Conservation (phyloP, 306 rosid species). For the Argentina anserina region DNA sequence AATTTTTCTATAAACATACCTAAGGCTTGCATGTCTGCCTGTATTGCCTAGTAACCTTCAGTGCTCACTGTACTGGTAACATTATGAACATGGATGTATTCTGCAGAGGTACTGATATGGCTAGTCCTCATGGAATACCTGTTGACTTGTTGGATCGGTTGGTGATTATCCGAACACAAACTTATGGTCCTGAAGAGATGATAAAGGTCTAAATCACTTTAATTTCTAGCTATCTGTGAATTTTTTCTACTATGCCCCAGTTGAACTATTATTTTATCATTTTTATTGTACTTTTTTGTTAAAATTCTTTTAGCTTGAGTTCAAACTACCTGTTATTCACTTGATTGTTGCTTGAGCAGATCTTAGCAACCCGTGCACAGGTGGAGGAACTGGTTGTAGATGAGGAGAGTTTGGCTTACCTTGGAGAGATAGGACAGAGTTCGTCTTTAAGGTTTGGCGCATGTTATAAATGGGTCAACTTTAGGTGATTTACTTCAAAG, state of each 20-base stretch:
- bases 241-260: neutral
- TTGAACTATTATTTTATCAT: neutral
- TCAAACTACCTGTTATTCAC: conserved; percentile 12
- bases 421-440: conserved; percentile 78
- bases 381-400: conserved; percentile 83
- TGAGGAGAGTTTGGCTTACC: conserved; percentile 89
- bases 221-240: conserved; percentile 1
- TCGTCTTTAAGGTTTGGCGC: conserved; percentile 71
- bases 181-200: conserved; percentile 87
- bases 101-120: conserved; percentile 86
- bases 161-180: conserved; percentile 79
- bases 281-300: neutral
- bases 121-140: conserved; percentile 97
- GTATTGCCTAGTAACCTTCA: neutral
- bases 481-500: conserved; percentile 8
- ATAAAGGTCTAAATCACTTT: conserved; percentile 53
- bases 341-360: conserved; percentile 40
- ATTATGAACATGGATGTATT: conserved; percentile 24
- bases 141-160: conserved; percentile 87
- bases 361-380: conserved; percentile 86
- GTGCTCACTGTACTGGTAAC: neutral
- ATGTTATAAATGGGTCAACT: neutral
- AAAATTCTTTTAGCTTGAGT: neutral
- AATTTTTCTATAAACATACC: neutral
- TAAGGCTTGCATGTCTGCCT: neutral